phyloP scores from a whole-genome alignment of 768 basidiomycete species.

The Phlebiopsis gigantea region DNA sequence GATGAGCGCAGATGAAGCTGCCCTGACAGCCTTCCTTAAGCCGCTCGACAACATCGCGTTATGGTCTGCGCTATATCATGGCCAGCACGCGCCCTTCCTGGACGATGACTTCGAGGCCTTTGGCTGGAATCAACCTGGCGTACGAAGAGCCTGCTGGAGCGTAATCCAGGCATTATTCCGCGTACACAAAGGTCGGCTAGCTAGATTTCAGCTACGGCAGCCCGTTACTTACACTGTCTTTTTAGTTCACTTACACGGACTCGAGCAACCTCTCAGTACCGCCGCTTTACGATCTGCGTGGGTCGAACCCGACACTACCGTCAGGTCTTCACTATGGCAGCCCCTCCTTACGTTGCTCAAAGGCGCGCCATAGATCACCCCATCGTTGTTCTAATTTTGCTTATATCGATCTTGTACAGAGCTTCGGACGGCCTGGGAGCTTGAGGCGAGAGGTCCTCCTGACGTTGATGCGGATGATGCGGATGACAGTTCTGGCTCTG shows the following conservation, averaged over 20 bases:
- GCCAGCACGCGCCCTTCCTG: conserved; percentile 36
- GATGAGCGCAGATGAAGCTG: conserved; percentile 1
- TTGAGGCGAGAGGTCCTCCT: neutral
- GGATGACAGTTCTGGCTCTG: conserved; percentile 24
- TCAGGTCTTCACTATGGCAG: conserved; percentile 64
- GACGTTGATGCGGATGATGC: conserved; percentile 20
- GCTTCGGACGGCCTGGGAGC: conserved; percentile 32
- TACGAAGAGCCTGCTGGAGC: conserved; percentile 68
- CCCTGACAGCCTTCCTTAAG: conserved; percentile 27
- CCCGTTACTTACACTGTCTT: too few relatives aligned
- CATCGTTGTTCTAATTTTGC: neutral
- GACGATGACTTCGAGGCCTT: conserved; percentile 36
- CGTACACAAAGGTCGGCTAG: conserved; percentile 39
- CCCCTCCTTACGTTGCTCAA: conserved; percentile 68
- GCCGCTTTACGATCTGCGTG: conserved; percentile 65
- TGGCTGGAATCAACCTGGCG: conserved; percentile 63
- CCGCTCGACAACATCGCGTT: conserved; percentile 46
- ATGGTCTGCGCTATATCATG: conserved; percentile 56
- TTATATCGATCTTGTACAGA: conserved; percentile 33
- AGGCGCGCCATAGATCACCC: conserved; percentile 46
- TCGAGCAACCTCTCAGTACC: conserved; percentile 45
- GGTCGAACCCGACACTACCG: conserved; percentile 64
- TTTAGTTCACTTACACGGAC: conserved; percentile 22
- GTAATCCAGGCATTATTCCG: conserved; percentile 43
- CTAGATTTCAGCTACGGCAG: neutral